Conservation (phyloP, 345 rosid species). For the Turritis glabra region DNA sequence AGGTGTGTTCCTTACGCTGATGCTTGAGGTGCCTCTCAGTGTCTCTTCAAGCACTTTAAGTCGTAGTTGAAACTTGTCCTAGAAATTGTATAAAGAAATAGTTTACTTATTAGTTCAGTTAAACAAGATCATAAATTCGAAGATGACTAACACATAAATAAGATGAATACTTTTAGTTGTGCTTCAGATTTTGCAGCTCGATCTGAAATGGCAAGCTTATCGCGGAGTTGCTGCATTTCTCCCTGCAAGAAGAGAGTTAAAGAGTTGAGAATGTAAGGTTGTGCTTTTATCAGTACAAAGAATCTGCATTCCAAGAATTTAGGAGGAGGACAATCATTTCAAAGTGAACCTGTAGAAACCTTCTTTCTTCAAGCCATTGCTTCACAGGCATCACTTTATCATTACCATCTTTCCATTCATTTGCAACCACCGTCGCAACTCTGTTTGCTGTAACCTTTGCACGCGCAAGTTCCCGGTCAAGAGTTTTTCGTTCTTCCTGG, state of each 20-base stretch:
- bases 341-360: conserved; percentile 81
- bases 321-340: conserved; percentile 17
- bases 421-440: conserved; percentile 96
- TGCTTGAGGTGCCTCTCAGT: conserved; percentile 75
- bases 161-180: conserved; percentile 67
- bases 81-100: conserved; percentile 21
- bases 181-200: conserved; percentile 97
- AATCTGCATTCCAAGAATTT: background rate
- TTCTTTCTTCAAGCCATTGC: conserved; percentile 97
- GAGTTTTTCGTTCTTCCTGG: conserved; percentile 95
- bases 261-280: background rate
- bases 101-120: background rate
- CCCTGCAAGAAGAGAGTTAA: conserved; percentile 53
- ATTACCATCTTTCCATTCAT: conserved; percentile 97
- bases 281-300: background rate
- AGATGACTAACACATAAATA: background rate
- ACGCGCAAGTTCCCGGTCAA: conserved; percentile 95
- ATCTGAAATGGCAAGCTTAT: conserved; percentile 81
- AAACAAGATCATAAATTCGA: background rate
- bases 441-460: conserved; percentile 98
- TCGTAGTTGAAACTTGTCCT: conserved; percentile 91
- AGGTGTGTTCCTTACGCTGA: conserved; percentile 46
- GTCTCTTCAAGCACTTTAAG: conserved; percentile 92
- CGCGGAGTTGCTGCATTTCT: conserved; percentile 97
- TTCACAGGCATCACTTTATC: conserved; percentile 99